These are phyloP conservation scores for Cystoisospora suis DNA, from an alignment of 169 alveolate genomes.

Conservation along the genomic window DNA sequence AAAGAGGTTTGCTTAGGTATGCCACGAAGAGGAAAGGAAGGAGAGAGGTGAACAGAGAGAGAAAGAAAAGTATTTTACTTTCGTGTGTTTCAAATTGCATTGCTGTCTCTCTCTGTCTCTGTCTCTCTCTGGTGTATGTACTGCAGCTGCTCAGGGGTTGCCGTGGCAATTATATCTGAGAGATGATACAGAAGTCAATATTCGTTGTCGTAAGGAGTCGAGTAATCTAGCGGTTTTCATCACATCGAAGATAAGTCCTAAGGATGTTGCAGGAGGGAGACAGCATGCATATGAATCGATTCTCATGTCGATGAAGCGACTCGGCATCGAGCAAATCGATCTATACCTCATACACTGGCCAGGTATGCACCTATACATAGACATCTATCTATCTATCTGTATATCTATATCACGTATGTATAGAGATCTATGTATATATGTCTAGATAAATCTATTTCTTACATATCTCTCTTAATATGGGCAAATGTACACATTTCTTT, in stretches of 20 bases:
- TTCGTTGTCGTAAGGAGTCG: conserved; percentile 38
- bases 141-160: conserved; percentile 2
- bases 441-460: not conserved
- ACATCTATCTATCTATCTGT: not conserved
- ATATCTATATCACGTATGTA: not conserved
- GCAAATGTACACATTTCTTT: not conserved
- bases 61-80: not conserved
- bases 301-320: conserved; percentile 43
- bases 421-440: not conserved
- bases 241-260: conserved; percentile 52
- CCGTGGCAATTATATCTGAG: conserved; percentile 32
- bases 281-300: conserved; percentile 49
- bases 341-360: conserved; percentile 67
- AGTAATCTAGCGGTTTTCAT: conserved; percentile 46
- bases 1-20: too few species aligned
- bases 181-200: not conserved
- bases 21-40: not conserved
- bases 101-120: not conserved
- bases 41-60: not conserved
- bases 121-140: not conserved
- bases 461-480: not conserved
- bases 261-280: conserved; percentile 41
- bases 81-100: not conserved
- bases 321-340: conserved; percentile 55
- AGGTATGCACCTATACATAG: not conserved